A percentile compares a stretch with the other conserved stretches of the same genome.
Evolutionary conservation across 2,329 filamentous ascomycete species (phyloP).

Genomic region (Aspergillus latus): DNA sequence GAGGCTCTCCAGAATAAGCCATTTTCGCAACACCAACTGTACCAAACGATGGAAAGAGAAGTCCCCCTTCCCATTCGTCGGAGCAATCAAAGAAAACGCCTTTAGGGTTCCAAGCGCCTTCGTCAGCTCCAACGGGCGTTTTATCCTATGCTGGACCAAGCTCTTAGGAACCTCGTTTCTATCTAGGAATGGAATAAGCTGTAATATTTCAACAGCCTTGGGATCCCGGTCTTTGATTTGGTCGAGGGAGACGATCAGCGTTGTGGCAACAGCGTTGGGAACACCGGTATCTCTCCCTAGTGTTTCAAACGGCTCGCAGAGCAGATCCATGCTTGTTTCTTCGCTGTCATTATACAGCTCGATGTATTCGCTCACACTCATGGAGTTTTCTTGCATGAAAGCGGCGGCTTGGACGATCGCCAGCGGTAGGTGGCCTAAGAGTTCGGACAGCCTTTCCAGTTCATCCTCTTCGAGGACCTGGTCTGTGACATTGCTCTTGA

Average conservation of each 20-base stretch:
- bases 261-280: conserved; percentile 16
- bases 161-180: conserved; percentile 11
- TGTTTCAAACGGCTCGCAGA: conserved; percentile 17
- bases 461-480: conserved; percentile 9
- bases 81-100: conserved; percentile 14
- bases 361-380: conserved; percentile 16
- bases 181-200: conserved; percentile 14
- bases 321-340: conserved; percentile 15
- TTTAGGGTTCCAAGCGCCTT: conserved; percentile 16
- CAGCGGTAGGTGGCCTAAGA: conserved; percentile 15
- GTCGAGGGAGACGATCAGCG: conserved; percentile 15
- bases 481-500: conserved; percentile 10
- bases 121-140: conserved; percentile 5
- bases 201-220: conserved; percentile 12
- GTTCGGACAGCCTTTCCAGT: conserved; percentile 6
- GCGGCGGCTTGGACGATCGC: conserved; percentile 16
- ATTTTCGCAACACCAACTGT: conserved; percentile 16
- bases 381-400: conserved; percentile 17
- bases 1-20: conserved; percentile 10
- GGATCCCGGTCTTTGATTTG: conserved; percentile 15
- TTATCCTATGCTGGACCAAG: conserved; percentile 11
- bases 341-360: conserved; percentile 18
- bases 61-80: conserved; percentile 4
- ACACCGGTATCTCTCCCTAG: conserved; percentile 14
- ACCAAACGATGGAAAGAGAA: conserved; percentile 18